Evolutionary conservation across 2,329 filamentous ascomycete genomes (phyloP), one percentile per base, ranked within the genome.

Genomic region (Pseudogymnoascus sp.): DNA sequence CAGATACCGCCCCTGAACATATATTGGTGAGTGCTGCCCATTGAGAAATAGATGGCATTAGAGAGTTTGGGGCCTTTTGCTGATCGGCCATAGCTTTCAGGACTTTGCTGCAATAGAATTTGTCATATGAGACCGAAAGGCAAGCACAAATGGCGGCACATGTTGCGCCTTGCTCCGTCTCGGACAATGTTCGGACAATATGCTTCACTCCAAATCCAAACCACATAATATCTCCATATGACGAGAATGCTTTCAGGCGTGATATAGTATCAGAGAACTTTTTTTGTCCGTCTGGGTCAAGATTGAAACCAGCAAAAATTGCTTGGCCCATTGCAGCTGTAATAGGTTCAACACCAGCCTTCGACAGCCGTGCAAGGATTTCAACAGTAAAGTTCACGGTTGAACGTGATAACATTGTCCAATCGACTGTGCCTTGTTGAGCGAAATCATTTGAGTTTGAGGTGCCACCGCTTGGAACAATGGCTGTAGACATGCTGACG

Each of bases 161-260:
- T 3, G 59, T 58, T 7, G 60, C 25, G 8, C 68, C 67, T 62
- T 68, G 62, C 19, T 68, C 63, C 7, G 68, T 68, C 22, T 67
- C 65, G 2, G 64, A 55, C 1, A 68, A 62, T 23, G 61, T 61
- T 11, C 62, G 61, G 6, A 69, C 38, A 9, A 69, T 41, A 58
- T 68, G 65, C 39, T 67, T 67, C 14, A 68, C 42, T 16, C 68
- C 68, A 62, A 69, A 67, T 5, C 68, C 68, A 55, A 68, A 67
- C 66, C 66, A 68, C 11, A 69, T 23, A 12, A 64, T 9, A 4
- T 67, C 42, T n/a, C 64, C 64, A 30, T 63, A 64, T 2, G 62
- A 63, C 2, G 62, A 60, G 30, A 67, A 65, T 5, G 62, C 60
- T 61, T 65, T 66, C 3, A 68, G 60, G 12, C 60, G 60, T 22